phyloP scores from a whole-genome alignment of 176 grass and related monocot species.

The Saccharum officinarum region DNA sequence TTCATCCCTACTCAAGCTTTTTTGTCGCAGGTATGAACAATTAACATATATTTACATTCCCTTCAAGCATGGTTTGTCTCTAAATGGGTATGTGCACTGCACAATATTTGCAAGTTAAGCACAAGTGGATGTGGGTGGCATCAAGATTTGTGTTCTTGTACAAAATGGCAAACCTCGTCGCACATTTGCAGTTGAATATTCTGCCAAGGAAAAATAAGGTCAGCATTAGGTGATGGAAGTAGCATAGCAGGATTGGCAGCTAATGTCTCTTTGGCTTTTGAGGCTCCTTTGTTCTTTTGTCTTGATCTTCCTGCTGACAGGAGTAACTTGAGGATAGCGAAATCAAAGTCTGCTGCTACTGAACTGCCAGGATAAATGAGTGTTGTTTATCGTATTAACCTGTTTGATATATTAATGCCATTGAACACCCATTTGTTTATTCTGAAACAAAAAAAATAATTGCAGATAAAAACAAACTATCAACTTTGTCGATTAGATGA shows the following conservation, averaged over 20 bases:
- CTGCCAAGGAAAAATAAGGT: background rate
- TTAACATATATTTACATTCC: background rate
- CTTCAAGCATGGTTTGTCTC: background rate
- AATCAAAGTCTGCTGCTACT: background rate
- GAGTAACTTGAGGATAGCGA: background rate
- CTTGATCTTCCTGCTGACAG: background rate
- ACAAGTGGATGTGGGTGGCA: background rate
- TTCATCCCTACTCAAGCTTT: constrained; percentile 18
- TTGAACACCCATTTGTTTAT: background rate
- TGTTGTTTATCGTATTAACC: background rate
- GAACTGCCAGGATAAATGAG: background rate
- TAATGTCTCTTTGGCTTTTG: background rate
- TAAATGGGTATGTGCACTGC: background rate
- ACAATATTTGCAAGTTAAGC: background rate
- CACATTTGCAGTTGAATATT: background rate
- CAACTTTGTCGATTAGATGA: background rate
- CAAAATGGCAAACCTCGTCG: background rate
- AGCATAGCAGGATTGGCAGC: background rate
- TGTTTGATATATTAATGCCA: background rate
- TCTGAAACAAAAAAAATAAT: too few species aligned
- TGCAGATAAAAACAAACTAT: too few species aligned
- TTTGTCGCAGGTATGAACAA: constrained; percentile 24
- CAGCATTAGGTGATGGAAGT: background rate
- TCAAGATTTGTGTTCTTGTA: background rate
- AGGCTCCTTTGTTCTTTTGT: background rate